Percentiles rank a stretch among this genome's conserved stretches.
Conservation (phyloP, 1,284 basidiomycete species). For the Athelia psychrophila region DNA sequence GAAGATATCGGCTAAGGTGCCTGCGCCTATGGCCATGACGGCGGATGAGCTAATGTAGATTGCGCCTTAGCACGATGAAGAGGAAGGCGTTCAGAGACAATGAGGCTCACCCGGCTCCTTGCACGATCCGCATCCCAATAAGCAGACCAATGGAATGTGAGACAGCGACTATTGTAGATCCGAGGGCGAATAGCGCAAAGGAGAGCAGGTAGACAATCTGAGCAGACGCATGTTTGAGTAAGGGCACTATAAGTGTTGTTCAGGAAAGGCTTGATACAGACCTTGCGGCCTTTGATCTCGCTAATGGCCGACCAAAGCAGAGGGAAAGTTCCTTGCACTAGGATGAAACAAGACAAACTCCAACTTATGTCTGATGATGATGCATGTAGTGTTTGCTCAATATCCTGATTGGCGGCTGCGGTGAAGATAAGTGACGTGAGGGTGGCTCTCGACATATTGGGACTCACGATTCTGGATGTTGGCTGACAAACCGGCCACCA, state of each 20-base stretch:
- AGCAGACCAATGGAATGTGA: constrained; percentile 60
- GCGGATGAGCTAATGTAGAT: constrained; percentile 58
- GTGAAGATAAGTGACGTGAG: not conserved
- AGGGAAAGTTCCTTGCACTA: constrained; percentile 72
- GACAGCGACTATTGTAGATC: constrained; percentile 60
- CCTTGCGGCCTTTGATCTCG: constrained; percentile 82
- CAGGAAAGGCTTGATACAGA: constrained; percentile 18
- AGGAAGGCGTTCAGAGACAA: too few species aligned
- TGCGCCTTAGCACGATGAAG: too few species aligned
- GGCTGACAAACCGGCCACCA: constrained; percentile 67
- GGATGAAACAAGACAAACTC: constrained; percentile 75
- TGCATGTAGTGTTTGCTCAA: constrained; percentile 64
- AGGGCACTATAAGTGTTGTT: too few species aligned
- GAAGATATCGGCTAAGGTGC: constrained; percentile 80
- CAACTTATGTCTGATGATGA: constrained; percentile 69
- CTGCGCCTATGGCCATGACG: constrained; percentile 77
- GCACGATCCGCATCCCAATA: constrained; percentile 71
- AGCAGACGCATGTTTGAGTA: not conserved
- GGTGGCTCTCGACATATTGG: not conserved
- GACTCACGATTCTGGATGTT: constrained; percentile 69
- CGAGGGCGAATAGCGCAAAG: constrained; percentile 57
- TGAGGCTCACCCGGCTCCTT: constrained; percentile 61
- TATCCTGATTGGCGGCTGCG: constrained; percentile 62
- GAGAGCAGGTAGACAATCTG: constrained; percentile 69
- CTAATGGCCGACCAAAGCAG: constrained; percentile 71